phyloP scores from a whole-genome alignment of 2,329 filamentous ascomycete genomes.

The Lasiodiplodia gonubiensis region DNA sequence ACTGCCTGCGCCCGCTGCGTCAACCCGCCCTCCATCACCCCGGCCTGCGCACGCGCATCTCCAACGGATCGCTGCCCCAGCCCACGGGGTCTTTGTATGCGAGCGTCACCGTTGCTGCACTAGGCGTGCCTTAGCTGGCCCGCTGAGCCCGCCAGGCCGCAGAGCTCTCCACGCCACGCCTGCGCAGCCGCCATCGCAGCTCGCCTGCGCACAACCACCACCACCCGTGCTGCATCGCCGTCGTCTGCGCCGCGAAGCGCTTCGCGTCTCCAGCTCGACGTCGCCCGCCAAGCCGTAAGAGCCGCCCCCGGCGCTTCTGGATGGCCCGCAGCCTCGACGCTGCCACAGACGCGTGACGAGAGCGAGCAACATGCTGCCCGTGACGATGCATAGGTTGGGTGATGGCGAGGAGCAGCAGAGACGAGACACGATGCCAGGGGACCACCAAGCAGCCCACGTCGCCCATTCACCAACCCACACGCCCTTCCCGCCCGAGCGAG shows the following conservation, averaged over 20 bases:
- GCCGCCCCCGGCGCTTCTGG: slow-evolving; percentile 13
- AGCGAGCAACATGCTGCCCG: slow-evolving; percentile 27
- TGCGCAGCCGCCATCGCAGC: slow-evolving; percentile 22
- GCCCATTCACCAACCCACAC: slow-evolving; percentile 45
- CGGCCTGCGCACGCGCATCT: slow-evolving; percentile 17
- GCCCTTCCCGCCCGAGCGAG: slow-evolving; percentile 40
- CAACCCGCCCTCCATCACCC: slow-evolving; percentile 4
- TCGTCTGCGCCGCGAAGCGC: slow-evolving; percentile 21
- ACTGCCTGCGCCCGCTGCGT: not conserved
- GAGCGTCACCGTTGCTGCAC: slow-evolving; percentile 25
- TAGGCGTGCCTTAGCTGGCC: slow-evolving; percentile 26
- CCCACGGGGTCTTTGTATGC: slow-evolving; percentile 28
- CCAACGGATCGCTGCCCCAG: slow-evolving; percentile 22
- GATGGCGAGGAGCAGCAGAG: slow-evolving; percentile 40
- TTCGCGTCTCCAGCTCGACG: slow-evolving; percentile 19
- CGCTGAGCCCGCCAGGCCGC: slow-evolving; percentile 24
- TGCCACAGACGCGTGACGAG: slow-evolving; percentile 23
- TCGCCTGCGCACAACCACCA: slow-evolving; percentile 7
- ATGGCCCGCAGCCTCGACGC: slow-evolving; percentile 21
- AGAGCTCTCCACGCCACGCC: slow-evolving; percentile 27
- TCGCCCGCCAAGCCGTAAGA: slow-evolving; percentile 18
- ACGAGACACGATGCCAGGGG: slow-evolving; percentile 43
- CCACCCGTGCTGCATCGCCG: slow-evolving; percentile 15
- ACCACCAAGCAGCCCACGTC: slow-evolving; percentile 44
- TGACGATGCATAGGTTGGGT: slow-evolving; percentile 36